These are phyloP conservation scores for Komagataea norvegica DNA, from an alignment of 1,139 yeast species.

Conservation along the genomic window DNA sequence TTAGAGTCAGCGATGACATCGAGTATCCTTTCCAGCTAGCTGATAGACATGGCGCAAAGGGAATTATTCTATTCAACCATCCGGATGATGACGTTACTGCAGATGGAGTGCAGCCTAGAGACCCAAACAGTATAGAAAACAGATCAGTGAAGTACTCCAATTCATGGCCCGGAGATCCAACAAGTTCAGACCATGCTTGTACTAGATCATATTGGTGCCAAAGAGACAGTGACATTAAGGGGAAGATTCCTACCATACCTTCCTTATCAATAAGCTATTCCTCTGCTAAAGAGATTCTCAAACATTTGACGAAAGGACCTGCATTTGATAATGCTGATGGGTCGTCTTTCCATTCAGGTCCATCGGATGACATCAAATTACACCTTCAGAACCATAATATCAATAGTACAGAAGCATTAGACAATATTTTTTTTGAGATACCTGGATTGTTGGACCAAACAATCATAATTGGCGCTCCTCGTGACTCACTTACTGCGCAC, in stretches of 20 bases:
- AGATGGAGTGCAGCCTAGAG: conserved; percentile 37
- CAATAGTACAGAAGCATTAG: conserved; percentile 34
- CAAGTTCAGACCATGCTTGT: conserved; percentile 52
- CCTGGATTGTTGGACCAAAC: conserved; percentile 48
- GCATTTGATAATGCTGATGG: conserved; percentile 28
- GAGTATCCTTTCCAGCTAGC: conserved; percentile 6
- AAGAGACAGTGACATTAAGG: conserved; percentile 4
- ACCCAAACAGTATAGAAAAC: conserved; percentile 43
- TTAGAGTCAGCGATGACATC: conserved; percentile 46
- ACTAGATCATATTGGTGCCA: conserved; percentile 14
- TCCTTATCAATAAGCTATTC: conserved; percentile 38
- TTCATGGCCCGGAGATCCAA: conserved; percentile 69
- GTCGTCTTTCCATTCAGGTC: conserved; percentile 39
- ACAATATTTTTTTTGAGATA: conserved; percentile 42
- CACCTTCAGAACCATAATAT: conserved; percentile 33
- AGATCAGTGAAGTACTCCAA: conserved; percentile 56
- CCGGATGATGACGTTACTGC: conserved; percentile 43
- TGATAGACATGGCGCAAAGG: conserved; percentile 43
- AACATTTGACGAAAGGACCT: conserved; percentile 19
- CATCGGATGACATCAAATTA: conserved; percentile 25
- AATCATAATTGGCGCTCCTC: conserved; percentile 43
- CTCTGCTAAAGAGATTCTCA: conserved; percentile 36
- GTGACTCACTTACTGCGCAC: conserved; percentile 37
- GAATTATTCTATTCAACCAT: conserved; percentile 51
- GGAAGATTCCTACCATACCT: conserved; percentile 38